Base-by-base conservation (phyloP, 352 stramenopile genomes). In the Phytopythium montanum region DNA sequence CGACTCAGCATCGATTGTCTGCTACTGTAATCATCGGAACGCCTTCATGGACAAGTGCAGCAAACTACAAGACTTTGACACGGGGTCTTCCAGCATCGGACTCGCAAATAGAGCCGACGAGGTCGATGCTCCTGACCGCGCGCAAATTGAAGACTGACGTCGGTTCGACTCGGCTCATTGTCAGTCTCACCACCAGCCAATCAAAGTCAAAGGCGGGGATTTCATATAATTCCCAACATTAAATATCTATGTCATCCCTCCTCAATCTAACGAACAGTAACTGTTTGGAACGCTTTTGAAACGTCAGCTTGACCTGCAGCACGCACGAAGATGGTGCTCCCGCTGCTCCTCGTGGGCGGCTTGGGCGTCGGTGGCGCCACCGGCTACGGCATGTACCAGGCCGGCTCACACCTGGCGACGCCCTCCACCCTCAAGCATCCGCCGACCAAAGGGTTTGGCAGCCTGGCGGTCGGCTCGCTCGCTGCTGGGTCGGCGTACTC, bases 11-110 rank as follows among this genome's bases (percentile, higher is more conserved):
- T 59, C 68, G 44, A 51, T 66, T 78, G 62, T 75, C 49, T 73
- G 73, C 79, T 87, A 86, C 71, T 81, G 41, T 89, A 89, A 89
- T 91, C 81, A 91, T 82, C 19, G 65, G 60, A 78, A 71, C 23
- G 51, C 61, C 42, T 54, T 13, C n/a, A 21, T 16, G 21, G 25
- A 8, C 39, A 25, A 46, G 19, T 13, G 19, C 33, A 38, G 39
- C 7, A 21, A 6, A 18, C 36, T 42, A 13, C n/a, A 4, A 42
- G n/a, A 7, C 19, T 25, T 21, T 3, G 12, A 16, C 18, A 8
- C 6, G 6, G 13, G 3, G 36, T 10, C 33, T 3, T 14, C 7
- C 19, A 8, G 39, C 19, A 46, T 1, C 21, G 19, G 10, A 33
- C 13, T 13, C 26, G 12, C 25, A 2, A 5, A n/a, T n/a, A n/a